Conservation (phyloP, 2,329 filamentous ascomycete genomes). For the Purpureocillium takamizusanense region DNA sequence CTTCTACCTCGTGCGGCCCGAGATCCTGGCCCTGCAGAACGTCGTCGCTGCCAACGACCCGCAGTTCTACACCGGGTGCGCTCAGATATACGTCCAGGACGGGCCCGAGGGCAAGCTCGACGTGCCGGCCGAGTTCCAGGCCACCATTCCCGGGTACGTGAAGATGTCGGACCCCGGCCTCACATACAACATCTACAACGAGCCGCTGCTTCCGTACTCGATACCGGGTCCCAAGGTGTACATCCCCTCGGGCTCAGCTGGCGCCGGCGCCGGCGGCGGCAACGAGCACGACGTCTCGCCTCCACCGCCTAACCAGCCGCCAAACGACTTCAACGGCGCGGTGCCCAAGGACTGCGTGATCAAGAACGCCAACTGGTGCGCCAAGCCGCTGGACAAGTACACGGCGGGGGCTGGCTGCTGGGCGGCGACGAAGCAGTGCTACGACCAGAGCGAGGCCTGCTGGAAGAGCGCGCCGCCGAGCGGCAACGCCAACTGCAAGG, state of each 20-base stretch:
- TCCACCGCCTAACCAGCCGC: constrained; percentile 20
- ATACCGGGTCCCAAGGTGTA: constrained; percentile 49
- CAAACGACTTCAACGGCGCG: too few species aligned
- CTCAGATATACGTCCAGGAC: constrained; percentile 55
- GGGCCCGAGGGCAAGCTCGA: constrained; percentile 34
- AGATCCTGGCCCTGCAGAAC: constrained; percentile 60
- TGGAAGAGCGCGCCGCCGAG: constrained; percentile 49
- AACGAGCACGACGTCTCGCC: constrained; percentile 10
- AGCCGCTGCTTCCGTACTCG: constrained; percentile 34
- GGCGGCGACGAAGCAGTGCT: constrained; percentile 46
- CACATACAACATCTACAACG: constrained; percentile 55
- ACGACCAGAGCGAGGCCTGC: constrained; percentile 49
- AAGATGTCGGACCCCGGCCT: constrained; percentile 43
- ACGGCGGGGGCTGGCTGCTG: constrained; percentile 49
- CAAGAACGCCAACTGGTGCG: constrained; percentile 68
- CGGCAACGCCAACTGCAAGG: constrained; percentile 48
- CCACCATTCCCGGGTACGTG: constrained; percentile 60
- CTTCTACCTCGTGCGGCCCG: constrained; percentile 63
- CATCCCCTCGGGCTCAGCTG: constrained; percentile 19
- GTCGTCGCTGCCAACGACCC: constrained; percentile 45
- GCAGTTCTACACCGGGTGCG: constrained; percentile 68
- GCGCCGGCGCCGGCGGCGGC: constrained; percentile 3
- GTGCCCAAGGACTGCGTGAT: constrained; percentile 48
- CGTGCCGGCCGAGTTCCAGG: constrained; percentile 15
- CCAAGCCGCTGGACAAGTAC: constrained; percentile 49